Evolutionary conservation across 164 flowering plant genomes (phyloP).

Genomic region (Euptelea pleiosperma): DNA sequence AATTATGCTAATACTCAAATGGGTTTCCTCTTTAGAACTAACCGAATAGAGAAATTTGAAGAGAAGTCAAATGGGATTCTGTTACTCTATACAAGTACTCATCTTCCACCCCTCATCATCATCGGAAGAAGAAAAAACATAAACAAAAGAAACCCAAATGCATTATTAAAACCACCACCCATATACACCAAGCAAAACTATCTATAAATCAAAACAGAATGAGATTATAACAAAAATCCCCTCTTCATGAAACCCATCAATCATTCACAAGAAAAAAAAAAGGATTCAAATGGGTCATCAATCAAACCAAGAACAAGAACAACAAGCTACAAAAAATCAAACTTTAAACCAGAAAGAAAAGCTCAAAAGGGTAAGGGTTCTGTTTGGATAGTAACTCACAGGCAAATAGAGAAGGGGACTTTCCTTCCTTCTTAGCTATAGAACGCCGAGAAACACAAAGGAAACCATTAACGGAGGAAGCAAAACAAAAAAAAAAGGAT

Average conservation of each 20-base stretch:
- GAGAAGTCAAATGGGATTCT: too few relatives aligned
- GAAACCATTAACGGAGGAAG: too few relatives aligned
- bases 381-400: too few relatives aligned
- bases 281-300: neutral
- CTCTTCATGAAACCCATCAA: neutral
- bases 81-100: neutral
- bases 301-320: neutral
- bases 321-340: neutral
- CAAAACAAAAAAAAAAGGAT: too few relatives aligned
- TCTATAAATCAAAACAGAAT: neutral
- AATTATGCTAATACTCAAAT: neutral
- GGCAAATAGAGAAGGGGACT: constrained; percentile 2
- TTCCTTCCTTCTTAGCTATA: neutral
- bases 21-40: too few relatives aligned
- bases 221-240: neutral
- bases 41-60: too few relatives aligned
- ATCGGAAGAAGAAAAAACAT: too few relatives aligned
- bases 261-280: constrained; percentile 1
- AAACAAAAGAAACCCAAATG: constrained; percentile 3
- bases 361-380: neutral
- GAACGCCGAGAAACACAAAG: constrained; percentile 9
- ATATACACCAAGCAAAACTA: neutral
- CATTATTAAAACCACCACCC: neutral
- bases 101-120: too few relatives aligned
- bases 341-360: neutral